Base-by-base conservation (phyloP, 495 filamentous ascomycete genomes). In the Hyaloscypha finlandica region DNA sequence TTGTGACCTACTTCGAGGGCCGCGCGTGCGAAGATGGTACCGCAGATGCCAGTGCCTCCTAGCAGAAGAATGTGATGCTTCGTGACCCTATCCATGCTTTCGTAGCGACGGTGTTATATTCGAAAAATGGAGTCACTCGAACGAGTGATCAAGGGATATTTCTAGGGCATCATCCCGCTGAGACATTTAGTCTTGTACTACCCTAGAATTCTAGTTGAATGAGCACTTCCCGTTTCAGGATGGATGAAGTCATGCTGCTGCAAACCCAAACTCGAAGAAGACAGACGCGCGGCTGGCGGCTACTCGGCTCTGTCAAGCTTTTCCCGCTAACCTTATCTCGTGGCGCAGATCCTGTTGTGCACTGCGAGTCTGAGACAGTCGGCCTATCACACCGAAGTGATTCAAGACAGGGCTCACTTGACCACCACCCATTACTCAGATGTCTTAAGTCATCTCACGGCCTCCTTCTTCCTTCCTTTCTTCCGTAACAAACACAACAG, bases 31-130 rank as follows among this genome's bases (percentile, higher is more conserved):
- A 68, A 71, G 65, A 71, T 63, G 6, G 51, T 20, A 5, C 69
- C 69, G 45, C 69, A 71, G 45, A 63, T 52, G 9, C 69, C 69
- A 12, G 69, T 68, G 2, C 61, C 69, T 25, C 69, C 65, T 14
- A 71, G 33, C n/a, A 71, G 35, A 30, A 71, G 61, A 19, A 71
- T 65, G 25, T 71, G 65, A 56, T 65, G 52, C 30, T 64, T 60
- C 22, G 54, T 55, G 11, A 19, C 30, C 42, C 22, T 59, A 16
- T 20, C 32, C 48, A 59, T 39, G n/a, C 20, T 57, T 19, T 59
- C 45, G 58, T 45, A 25, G 52, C 4, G 25, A 37, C 51, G 32
- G 29, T 33, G 53, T 56, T 56, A 9, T 30, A 30, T 29, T 56
- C 11, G 16, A 8, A 9, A 12, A 37, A 25, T 25, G 25, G 25